These are phyloP conservation scores for Pseudonitzschia multiseries DNA, from an alignment of 108 stramenopile genomes.

Conservation along the genomic window DNA sequence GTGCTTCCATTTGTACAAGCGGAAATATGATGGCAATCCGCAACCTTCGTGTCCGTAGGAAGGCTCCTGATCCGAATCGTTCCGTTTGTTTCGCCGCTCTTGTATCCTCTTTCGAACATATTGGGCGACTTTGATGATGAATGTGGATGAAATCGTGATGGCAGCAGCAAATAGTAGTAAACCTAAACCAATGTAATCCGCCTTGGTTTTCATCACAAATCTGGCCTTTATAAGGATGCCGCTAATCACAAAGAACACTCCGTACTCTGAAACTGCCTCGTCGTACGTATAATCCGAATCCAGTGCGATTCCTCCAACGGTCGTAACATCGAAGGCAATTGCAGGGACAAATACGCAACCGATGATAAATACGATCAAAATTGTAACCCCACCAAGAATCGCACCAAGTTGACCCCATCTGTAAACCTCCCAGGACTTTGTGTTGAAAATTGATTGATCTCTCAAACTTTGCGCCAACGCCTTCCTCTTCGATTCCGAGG, in stretches of 20 bases:
- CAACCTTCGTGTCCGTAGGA: constrained; percentile 33
- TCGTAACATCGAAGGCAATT: constrained; percentile 34
- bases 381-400: constrained; percentile 28
- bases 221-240: constrained; percentile 36
- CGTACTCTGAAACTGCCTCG: constrained; percentile 41
- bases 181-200: constrained; percentile 48
- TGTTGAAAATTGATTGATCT: neutral
- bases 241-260: constrained; percentile 39
- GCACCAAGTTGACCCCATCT: constrained; percentile 32
- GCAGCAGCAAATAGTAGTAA: constrained; percentile 32
- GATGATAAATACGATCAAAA: constrained; percentile 39
- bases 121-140: constrained; percentile 24
- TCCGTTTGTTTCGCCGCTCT: constrained; percentile 5
- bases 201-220: constrained; percentile 32
- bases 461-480: neutral
- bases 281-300: constrained; percentile 41
- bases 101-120: constrained; percentile 26
- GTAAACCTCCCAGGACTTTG: constrained; percentile 6
- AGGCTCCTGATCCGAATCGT: constrained; percentile 9
- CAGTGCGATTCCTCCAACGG: constrained; percentile 30
- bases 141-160: constrained; percentile 23
- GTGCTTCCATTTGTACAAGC: constrained; percentile 65
- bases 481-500: neutral
- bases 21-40: constrained; percentile 35
- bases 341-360: constrained; percentile 42